These are phyloP conservation scores for Ceratocystis cubensis DNA, from an alignment of 2,329 filamentous ascomycete species.

Conservation along the genomic window DNA sequence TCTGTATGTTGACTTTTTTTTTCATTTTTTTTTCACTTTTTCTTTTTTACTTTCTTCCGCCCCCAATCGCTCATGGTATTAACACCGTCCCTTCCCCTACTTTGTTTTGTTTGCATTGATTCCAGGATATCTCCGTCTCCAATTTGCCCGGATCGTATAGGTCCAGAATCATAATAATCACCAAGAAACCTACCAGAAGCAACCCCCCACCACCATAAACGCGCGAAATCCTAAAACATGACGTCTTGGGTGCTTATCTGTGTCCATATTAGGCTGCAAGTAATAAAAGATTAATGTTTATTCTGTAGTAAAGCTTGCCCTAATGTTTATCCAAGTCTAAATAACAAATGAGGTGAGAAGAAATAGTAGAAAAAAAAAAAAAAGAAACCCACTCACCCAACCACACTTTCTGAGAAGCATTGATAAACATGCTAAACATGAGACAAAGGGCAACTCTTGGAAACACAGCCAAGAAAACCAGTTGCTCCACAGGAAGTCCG, in stretches of 20 bases:
- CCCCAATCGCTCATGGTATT: no score
- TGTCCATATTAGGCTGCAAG: neutral
- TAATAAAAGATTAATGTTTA: conserved; percentile 7
- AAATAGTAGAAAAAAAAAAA: neutral
- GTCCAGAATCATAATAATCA: no score
- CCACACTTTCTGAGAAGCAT: neutral
- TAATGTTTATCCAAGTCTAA: conserved; percentile 12
- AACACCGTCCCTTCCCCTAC: no score
- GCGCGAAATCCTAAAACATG: neutral
- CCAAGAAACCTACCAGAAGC: neutral
- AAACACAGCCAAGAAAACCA: neutral
- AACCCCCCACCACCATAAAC: neutral
- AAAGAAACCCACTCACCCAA: neutral
- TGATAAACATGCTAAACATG: conserved; percentile 4
- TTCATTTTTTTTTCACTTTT: neutral
- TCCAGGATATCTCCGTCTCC: no score
- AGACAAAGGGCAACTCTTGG: neutral
- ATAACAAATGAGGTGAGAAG: neutral
- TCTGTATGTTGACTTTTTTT: neutral
- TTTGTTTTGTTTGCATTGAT: no score
- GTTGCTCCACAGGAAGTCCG: neutral
- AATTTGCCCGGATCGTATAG: no score
- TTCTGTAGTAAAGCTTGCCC: conserved; percentile 7
- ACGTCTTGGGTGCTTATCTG: neutral
- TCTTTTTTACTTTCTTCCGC: no score